These are phyloP conservation scores for Avena sativa DNA, from an alignment of 176 grass and related monocot species.

Conservation along the genomic window DNA sequence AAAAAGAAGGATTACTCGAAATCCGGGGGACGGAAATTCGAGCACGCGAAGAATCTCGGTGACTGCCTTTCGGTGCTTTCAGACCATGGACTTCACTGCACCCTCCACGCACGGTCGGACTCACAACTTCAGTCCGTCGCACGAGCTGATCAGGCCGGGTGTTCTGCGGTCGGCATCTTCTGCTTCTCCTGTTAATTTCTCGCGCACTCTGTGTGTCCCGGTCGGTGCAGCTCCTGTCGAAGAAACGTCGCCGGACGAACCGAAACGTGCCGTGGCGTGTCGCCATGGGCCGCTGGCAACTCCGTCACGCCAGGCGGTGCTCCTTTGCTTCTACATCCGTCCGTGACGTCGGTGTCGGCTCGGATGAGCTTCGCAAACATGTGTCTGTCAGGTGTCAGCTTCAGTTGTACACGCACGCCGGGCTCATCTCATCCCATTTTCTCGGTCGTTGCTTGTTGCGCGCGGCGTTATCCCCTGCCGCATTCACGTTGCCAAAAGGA, in stretches of 20 bases:
- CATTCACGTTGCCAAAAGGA: neutral
- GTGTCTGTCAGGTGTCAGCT: constrained; percentile 28
- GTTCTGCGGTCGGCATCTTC: too few species aligned
- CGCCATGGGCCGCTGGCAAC: neutral
- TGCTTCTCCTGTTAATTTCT: too few species aligned
- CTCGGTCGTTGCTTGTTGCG: neutral
- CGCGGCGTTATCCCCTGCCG: neutral
- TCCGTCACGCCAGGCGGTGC: neutral
- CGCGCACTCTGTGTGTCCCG: neutral
- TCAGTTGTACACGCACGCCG: neutral
- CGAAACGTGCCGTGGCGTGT: constrained; percentile 5
- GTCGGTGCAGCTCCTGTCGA: constrained; percentile 22
- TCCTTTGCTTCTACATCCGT: neutral
- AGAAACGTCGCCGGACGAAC: neutral
- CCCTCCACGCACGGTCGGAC: neutral
- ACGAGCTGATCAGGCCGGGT: neutral
- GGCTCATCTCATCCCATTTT: constrained; percentile 24
- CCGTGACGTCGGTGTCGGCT: neutral
- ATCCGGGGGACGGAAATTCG: neutral
- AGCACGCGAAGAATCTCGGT: neutral
- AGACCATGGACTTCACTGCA: neutral
- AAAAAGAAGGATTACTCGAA: neutral
- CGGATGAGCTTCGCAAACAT: constrained; percentile 8
- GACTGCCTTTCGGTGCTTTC: constrained; percentile 27
- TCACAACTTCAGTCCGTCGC: neutral